Percentiles rank a stretch among this genome's conserved stretches.
Evolutionary conservation across 768 basidiomycete genomes (phyloP).

Genomic region (Boletus fagicola): DNA sequence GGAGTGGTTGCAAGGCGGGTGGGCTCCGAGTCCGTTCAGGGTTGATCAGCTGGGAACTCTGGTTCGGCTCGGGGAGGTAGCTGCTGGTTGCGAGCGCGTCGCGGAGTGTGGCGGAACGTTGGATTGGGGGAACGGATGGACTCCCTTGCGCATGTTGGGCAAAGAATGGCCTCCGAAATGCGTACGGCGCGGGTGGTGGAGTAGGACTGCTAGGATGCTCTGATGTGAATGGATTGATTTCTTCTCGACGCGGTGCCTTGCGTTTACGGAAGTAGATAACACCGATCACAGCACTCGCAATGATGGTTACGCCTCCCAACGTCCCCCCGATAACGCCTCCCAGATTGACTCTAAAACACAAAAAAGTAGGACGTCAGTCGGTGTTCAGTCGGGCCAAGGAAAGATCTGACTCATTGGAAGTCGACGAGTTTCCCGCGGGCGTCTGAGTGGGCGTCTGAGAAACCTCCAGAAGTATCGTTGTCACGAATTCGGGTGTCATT

Average conservation of each 20-base stretch:
- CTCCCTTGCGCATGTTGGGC: not conserved
- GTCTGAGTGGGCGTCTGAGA: conserved; percentile 2
- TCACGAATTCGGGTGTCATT: not conserved
- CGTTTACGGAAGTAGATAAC: conserved; percentile 9
- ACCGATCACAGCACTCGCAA: not conserved
- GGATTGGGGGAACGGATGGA: not conserved
- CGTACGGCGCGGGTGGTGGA: not conserved
- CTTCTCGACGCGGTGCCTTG: not conserved
- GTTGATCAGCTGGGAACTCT: not conserved
- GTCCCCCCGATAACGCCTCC: conserved; percentile 15
- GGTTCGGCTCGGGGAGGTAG: not conserved
- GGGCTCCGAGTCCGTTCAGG: not conserved
- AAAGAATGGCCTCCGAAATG: not conserved
- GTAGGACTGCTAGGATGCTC: not conserved
- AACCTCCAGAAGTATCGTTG: too few species aligned
- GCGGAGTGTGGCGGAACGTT: conserved; percentile 14
- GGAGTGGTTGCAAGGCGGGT: conserved; percentile 4
- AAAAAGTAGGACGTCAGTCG: not conserved
- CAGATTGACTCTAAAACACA: conserved; percentile 9
- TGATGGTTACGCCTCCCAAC: conserved; percentile 10
- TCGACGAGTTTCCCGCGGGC: not conserved
- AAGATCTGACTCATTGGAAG: conserved; percentile 9
- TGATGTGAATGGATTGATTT: conserved; percentile 3
- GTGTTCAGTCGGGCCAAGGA: not conserved
- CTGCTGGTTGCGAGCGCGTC: conserved; percentile 7